phyloP scores from a whole-genome alignment of 2,329 filamentous ascomycete species.

The Ceratocystis huliohia region DNA sequence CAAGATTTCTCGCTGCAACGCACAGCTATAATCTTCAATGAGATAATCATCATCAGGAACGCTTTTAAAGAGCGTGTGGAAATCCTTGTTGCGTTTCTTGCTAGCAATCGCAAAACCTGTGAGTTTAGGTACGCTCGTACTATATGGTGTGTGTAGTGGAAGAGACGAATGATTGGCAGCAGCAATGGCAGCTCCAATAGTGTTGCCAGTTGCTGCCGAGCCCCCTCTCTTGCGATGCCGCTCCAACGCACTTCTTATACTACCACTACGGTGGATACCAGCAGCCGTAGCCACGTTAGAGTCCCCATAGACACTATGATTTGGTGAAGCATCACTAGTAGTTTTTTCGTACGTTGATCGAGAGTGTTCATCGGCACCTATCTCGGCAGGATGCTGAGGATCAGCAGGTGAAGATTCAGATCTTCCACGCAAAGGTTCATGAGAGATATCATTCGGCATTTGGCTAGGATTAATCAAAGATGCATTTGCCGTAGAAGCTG shows the following conservation, averaged over 20 bases:
- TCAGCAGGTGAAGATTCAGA: constrained; percentile 50
- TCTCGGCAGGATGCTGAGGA: constrained; percentile 25
- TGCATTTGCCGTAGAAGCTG: constrained; percentile 21
- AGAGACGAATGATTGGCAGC: constrained; percentile 41
- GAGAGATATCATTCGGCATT: neutral
- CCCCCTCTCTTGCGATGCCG: constrained; percentile 68
- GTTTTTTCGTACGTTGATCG: constrained; percentile 22
- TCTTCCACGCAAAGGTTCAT: constrained; percentile 30
- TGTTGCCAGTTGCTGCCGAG: constrained; percentile 56
- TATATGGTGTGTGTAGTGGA: constrained; percentile 47
- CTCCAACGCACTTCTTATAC: constrained; percentile 49
- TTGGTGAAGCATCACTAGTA: constrained; percentile 14
- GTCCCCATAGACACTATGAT: constrained; percentile 18
- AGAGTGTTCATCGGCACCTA: constrained; percentile 28
- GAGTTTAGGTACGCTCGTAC: constrained; percentile 55
- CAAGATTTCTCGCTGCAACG: constrained; percentile 86
- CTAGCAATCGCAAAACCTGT: constrained; percentile 94
- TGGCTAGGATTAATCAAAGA: constrained; percentile 1
- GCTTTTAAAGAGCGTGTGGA: constrained; percentile 85
- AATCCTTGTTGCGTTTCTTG: constrained; percentile 91
- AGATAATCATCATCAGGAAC: constrained; percentile 96
- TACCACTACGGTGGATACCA: constrained; percentile 50
- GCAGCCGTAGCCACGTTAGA: constrained; percentile 11
- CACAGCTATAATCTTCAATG: constrained; percentile 97
- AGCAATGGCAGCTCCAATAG: constrained; percentile 59